Conservation (phyloP, 2,329 filamentous ascomycete species). For the Aspergillus sp. region DNA sequence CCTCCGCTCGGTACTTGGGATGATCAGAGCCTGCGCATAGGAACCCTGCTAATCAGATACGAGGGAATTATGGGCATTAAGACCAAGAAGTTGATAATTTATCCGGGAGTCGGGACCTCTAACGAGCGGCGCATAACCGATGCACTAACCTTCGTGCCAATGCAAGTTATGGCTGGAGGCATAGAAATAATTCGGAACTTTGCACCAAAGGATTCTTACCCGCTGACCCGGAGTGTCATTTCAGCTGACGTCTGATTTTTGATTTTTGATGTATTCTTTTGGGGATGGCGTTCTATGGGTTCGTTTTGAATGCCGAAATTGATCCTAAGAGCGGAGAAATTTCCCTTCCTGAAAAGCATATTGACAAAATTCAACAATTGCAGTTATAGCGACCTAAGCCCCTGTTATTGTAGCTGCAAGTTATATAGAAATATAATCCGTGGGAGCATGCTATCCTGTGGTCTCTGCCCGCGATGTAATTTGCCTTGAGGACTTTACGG, state of each 20-base stretch:
- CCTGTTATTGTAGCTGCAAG: not conserved
- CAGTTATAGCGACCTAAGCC: not conserved
- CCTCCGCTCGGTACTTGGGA: constrained; percentile 5
- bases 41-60: not conserved
- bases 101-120: not conserved
- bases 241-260: not conserved
- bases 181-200: not conserved
- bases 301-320: not conserved
- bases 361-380: not conserved
- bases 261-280: not conserved
- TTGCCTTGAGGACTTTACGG: not conserved
- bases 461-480: not conserved
- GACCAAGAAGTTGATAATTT: not conserved
- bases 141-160: not conserved
- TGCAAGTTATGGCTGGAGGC: not conserved
- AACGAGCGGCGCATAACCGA: not conserved
- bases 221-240: not conserved
- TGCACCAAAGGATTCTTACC: not conserved
- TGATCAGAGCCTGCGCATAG: not conserved
- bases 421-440: not conserved
- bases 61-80: constrained; percentile 3
- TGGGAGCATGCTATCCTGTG: not conserved
- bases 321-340: not conserved
- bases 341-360: not conserved
- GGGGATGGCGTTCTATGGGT: not conserved